Conservation (phyloP, 1,284 basidiomycete genomes). For the Pascua sp. region DNA sequence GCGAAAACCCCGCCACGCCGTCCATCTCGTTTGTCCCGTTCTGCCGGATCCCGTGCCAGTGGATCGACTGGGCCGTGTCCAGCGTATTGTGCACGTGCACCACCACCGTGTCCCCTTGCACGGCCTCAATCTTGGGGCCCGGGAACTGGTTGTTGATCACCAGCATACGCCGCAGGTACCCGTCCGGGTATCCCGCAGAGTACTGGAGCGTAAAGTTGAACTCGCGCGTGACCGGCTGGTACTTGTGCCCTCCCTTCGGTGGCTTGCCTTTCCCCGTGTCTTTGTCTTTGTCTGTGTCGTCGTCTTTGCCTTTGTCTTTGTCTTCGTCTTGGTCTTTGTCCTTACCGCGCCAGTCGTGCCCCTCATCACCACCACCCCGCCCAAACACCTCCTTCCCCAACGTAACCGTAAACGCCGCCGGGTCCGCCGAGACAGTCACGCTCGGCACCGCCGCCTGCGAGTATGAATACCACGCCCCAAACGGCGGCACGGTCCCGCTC, state of each 20-base stretch:
- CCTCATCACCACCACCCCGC: too few relatives aligned
- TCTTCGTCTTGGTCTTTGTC: neutral
- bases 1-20: constrained; percentile 39
- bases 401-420: neutral
- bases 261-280: too few relatives aligned
- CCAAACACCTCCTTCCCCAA: too few relatives aligned
- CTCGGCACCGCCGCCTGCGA: constrained; percentile 1
- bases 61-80: constrained; percentile 23
- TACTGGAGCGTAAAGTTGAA: constrained; percentile 6
- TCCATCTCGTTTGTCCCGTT: constrained; percentile 30
- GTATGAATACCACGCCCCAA: constrained; percentile 3
- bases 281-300: neutral
- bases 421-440: neutral
- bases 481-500: neutral
- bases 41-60: constrained; percentile 39
- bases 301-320: neutral
- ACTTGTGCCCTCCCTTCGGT: constrained; percentile 4
- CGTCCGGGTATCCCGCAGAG: constrained; percentile 6
- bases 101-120: constrained; percentile 29
- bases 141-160: constrained; percentile 16
- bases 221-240: neutral
- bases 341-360: too few relatives aligned
- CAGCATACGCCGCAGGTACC: constrained; percentile 13
- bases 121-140: constrained; percentile 34
- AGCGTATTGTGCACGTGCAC: constrained; percentile 31